Evolutionary conservation across 768 basidiomycete species (phyloP).

Genomic region (Hericium erinaceus): DNA sequence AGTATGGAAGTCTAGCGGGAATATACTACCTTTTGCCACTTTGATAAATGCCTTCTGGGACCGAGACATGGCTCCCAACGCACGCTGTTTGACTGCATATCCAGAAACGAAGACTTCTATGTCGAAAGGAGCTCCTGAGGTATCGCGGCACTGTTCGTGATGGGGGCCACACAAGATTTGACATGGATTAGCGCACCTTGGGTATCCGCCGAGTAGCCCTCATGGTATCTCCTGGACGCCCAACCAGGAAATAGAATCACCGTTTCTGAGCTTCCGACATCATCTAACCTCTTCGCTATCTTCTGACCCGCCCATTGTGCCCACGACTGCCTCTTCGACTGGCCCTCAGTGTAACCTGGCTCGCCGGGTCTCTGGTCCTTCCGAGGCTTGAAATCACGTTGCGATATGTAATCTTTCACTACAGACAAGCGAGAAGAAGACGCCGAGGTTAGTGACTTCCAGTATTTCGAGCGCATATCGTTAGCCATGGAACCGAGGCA

Average conservation of each 20-base stretch:
- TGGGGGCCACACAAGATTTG: no score
- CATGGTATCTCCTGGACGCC: conserved; percentile 49
- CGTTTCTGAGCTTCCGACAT: conserved; percentile 29
- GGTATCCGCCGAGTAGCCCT: conserved; percentile 7
- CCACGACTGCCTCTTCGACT: conserved; percentile 35
- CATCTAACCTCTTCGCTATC: conserved; percentile 16
- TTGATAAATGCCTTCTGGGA: conserved; percentile 70
- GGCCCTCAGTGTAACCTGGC: conserved; percentile 15
- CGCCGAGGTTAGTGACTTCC: conserved; percentile 21
- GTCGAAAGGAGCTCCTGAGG: conserved; percentile 46
- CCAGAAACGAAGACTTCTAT: conserved; percentile 72
- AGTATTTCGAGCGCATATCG: conserved; percentile 23
- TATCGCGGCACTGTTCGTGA: conserved; percentile 12
- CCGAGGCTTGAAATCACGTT: conserved; percentile 28
- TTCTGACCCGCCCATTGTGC: conserved; percentile 56
- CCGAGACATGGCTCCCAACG: conserved; percentile 53
- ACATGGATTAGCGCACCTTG: conserved; percentile 17
- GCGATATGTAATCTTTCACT: conserved; percentile 42
- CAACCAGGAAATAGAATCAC: conserved; percentile 73
- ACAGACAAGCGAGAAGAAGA: conserved; percentile 25
- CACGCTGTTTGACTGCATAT: conserved; percentile 53
- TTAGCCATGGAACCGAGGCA: conserved; percentile 16
- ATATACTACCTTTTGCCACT: conserved; percentile 59
- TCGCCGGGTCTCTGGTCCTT: conserved; percentile 15
- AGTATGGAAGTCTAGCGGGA: not conserved